Conservation (phyloP, 306 rosid species). For the Lagenaria siceraria region DNA sequence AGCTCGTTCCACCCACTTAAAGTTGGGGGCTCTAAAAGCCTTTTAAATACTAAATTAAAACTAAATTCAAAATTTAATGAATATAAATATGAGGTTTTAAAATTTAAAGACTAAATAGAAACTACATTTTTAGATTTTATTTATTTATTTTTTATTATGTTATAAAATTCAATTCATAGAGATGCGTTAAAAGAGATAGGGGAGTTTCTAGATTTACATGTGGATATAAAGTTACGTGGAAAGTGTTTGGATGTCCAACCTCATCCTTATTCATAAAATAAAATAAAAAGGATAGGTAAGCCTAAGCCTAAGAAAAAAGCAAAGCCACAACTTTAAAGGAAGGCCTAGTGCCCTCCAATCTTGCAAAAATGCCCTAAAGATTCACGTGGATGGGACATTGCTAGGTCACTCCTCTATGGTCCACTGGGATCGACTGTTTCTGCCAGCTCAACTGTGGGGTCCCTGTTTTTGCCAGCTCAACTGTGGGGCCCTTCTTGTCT, state of each 20-base stretch:
- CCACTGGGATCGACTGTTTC: neutral
- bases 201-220: neutral
- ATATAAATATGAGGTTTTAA: no score
- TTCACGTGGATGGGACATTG: slow-evolving; percentile 2
- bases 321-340: neutral
- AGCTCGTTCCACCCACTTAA: no score
- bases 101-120: no score
- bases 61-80: no score
- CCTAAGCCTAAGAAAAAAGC: neutral
- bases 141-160: no score
- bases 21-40: no score
- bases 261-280: neutral
- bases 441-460: no score
- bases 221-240: neutral
- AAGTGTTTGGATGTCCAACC: neutral
- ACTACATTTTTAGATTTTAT: no score
- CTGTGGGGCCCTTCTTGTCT: neutral
- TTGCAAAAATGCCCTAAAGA: neutral
- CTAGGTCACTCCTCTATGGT: neutral
- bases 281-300: no score
- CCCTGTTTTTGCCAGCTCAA: neutral
- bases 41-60: no score
- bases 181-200: no score
- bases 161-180: no score
- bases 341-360: neutral